These are phyloP conservation scores for Annulohypoxylon truncatum DNA, from an alignment of 2,329 filamentous ascomycete species.

Conservation along the genomic window DNA sequence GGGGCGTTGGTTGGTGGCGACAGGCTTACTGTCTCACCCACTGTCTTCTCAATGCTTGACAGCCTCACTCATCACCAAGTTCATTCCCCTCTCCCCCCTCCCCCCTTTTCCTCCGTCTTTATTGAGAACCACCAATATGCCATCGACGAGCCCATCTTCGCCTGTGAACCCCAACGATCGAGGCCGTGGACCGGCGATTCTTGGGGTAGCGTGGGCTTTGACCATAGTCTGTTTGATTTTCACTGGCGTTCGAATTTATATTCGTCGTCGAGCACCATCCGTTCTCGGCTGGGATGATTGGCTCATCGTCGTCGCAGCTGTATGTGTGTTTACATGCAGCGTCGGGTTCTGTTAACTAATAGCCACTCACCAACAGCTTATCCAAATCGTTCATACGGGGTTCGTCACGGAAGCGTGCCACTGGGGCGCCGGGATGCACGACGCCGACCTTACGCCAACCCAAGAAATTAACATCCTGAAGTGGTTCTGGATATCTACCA, in stretches of 20 bases:
- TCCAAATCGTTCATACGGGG: background rate
- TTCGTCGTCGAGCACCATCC: background rate
- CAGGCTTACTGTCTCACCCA: no score
- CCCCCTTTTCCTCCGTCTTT: no score
- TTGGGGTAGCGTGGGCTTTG: background rate
- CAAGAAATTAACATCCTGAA: constrained; percentile 3
- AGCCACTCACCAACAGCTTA: background rate
- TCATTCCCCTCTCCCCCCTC: no score
- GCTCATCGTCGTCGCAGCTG: background rate
- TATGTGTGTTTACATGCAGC: background rate
- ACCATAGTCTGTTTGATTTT: background rate
- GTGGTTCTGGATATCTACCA: constrained; percentile 2
- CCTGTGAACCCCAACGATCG: background rate
- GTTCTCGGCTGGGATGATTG: background rate
- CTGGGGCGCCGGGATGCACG: constrained; percentile 1
- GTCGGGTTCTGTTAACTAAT: background rate
- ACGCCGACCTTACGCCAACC: background rate
- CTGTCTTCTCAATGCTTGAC: no score
- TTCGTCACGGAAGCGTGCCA: no score
- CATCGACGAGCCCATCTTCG: no score
- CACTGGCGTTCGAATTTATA: background rate
- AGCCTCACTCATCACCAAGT: no score
- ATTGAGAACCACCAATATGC: no score
- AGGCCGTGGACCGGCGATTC: background rate
- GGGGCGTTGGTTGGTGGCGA: no score